phyloP scores from a whole-genome alignment of 495 filamentous ascomycete genomes.

The Hypoxylon rickii region DNA sequence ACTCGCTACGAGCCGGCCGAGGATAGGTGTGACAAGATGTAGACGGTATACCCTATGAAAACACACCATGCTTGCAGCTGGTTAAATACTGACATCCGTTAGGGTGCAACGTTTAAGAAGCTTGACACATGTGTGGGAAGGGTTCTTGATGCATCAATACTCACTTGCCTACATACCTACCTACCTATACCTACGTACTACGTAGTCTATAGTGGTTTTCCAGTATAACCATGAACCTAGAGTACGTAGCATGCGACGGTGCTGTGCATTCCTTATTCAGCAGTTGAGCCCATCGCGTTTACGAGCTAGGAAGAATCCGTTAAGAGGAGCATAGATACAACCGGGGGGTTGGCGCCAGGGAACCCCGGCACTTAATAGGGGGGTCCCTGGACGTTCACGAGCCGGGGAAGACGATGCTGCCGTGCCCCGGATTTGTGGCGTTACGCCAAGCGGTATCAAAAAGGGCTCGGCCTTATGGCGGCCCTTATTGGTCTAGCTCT shows the following conservation, averaged over 20 bases:
- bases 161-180: no score
- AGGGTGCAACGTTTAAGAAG: slow-evolving; percentile 6
- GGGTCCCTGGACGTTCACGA: not conserved
- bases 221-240: no score
- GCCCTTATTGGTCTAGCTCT: slow-evolving; percentile 5
- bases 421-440: slow-evolving; percentile 20
- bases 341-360: slow-evolving; percentile 5
- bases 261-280: slow-evolving; percentile 2
- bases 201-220: no score
- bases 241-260: no score
- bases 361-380: slow-evolving; percentile 3
- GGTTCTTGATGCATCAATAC: no score
- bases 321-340: slow-evolving; percentile 1
- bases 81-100: slow-evolving; percentile 7
- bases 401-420: slow-evolving; percentile 17
- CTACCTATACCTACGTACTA: no score
- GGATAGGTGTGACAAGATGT: no score
- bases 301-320: slow-evolving; percentile 1
- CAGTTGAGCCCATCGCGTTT: not conserved
- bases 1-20: no score
- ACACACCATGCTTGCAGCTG: not conserved
- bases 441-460: slow-evolving; percentile 3
- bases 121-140: no score
- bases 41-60: no score
- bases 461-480: slow-evolving; percentile 6